Evolutionary conservation across 208 protist species (phyloP), one percentile per base, ranked within the genome.

Genomic region (Leishmania turanica): DNA sequence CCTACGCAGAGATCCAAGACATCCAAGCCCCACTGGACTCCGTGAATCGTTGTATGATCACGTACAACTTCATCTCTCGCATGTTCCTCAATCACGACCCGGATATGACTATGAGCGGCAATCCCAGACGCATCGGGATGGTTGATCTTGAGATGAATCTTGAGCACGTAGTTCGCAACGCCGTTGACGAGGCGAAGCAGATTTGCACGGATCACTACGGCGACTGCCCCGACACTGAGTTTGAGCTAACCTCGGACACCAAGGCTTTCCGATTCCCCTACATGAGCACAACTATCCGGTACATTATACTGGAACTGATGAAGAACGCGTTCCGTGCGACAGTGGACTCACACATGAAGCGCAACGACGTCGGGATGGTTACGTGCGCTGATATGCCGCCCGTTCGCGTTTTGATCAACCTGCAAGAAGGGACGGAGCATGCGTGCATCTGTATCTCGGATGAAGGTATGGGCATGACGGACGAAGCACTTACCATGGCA

Each of bases 311-410:
- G 34, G 98, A 99, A 83, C 71, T 99, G 64, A 90, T 99, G 87
- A 99, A 99, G 88, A 99, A 99, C 85, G 96, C 96, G 5, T 93
- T 99, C 80, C 91, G 98, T 24, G 97, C 96, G 11, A 96, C 92
- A 17, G 90, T 98, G 13, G 95, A 98, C 79, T 82, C 86, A 15
- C 94, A 98, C 79, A 93, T 93, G 88, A 92, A 90, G 77, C 77
- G 88, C 53, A 94, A 96, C 82, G 84, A 83, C 5, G 73, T 82
- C 19, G 92, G 92, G 17, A 94, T 96, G 19, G 87, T 96, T 40
- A 92, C 88, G 11, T 96, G 93, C 80, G 84, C 86, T 60, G 89
- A 97, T 53, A 96, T 96, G 91, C 94, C 94, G 19, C 91, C 93
- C 8, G 88, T 98, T 4, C 85, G 86, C 34, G 86, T 98, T 49